Evolutionary conservation across 768 basidiomycete genomes (phyloP).

Genomic region (Gyrodon lividus): DNA sequence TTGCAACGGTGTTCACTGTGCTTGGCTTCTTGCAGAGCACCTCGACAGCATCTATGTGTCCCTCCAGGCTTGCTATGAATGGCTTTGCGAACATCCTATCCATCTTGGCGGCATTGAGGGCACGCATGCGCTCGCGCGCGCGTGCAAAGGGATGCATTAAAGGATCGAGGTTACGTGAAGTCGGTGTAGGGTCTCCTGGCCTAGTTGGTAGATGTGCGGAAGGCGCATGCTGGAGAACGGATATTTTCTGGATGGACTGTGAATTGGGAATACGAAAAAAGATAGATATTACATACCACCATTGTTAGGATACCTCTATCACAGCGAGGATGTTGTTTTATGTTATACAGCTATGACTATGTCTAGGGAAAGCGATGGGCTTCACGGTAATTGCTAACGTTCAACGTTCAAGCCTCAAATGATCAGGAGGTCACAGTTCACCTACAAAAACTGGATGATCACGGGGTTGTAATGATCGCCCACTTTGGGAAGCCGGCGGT

Average conservation of each 20-base stretch:
- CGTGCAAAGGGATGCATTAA: conserved; percentile 94
- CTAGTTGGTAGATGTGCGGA: conserved; percentile 69
- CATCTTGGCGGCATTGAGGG: conserved; percentile 94
- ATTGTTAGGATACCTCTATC: conserved; percentile 2
- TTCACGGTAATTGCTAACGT: too few species aligned
- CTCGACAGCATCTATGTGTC: conserved; percentile 95
- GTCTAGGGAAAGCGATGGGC: neutral
- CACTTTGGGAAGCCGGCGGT: too few species aligned
- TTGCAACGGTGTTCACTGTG: conserved; percentile 76
- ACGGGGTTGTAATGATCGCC: too few species aligned
- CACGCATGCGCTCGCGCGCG: conserved; percentile 89
- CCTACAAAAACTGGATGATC: too few species aligned
- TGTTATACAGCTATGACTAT: too few species aligned
- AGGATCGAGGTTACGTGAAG: conserved; percentile 89
- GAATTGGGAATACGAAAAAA: conserved; percentile 2
- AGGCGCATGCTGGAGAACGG: conserved; percentile 81
- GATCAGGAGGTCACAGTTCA: too few species aligned
- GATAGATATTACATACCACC: conserved; percentile 2
- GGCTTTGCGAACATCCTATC: conserved; percentile 98
- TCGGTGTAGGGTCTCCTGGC: conserved; percentile 83
- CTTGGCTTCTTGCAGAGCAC: conserved; percentile 71
- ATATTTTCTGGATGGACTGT: conserved; percentile 63
- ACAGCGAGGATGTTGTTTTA: neutral
- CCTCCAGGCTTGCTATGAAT: conserved; percentile 85
- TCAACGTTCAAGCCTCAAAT: too few species aligned